Evolutionary conservation across 148 eudicot species (phyloP), one percentile per base, ranked within the genome.

Genomic region (Silene latifolia): DNA sequence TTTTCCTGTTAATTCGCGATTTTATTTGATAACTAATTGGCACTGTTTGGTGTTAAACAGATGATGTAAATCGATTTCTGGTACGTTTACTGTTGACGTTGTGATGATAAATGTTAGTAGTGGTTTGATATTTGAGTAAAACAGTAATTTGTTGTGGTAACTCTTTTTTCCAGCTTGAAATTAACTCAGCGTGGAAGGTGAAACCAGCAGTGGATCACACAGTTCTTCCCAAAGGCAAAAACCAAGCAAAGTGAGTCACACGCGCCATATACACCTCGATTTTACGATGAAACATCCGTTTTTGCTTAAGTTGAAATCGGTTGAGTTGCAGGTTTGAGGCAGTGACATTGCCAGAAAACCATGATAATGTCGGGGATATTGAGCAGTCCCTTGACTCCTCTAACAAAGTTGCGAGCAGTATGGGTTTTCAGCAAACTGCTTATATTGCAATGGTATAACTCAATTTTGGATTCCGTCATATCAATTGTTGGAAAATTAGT

Each of bases 151-250:
- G 25, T 18, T 24, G 11, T 18, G 2, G 10, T 5, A 68, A 35
- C 29, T 69, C 13, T 57, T 46, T 78, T 39, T 68, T 77, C 14
- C 83, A 95, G 98, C 84, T 87, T 71, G 90, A 95, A 77, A 80
- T 95, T 63, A 95, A 96, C 79, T 79, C 92, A 77, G 90, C 99
- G 17, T 96, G 99, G 99, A 95, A 95, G 84, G 91, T 86, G 24
- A 88, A 88, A 79, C 72, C 83, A 42, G 83, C 75, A 27, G 76
- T 80, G 47, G 97, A 95, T 82, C 97, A 87, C 56, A 96, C 92
- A 14, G 72, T 89, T 74, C 85, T 96, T 47, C 99, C 98, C 69
- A 90, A 89, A 88, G 83, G 88, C 75, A 96, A 89, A 84, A 74
- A 81, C 59, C 93, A 90, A 69, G 99, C 99, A 78, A 96, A 92